Conservation (phyloP, 805 yeast species). For the Saturnispora halmiae region DNA sequence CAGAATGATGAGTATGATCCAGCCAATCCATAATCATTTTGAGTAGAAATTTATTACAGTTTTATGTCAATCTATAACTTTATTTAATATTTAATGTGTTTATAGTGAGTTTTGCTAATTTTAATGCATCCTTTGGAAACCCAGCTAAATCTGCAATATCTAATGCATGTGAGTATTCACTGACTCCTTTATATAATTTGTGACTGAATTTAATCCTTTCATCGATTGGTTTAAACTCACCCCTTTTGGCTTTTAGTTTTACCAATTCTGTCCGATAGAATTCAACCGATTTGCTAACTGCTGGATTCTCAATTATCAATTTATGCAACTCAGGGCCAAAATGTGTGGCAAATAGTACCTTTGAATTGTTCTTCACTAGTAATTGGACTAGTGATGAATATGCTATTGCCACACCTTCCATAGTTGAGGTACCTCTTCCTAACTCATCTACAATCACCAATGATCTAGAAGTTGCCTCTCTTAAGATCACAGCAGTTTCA, state of each 20-base stretch:
- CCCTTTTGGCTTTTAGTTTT: background rate
- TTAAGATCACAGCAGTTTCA: constrained; percentile 65
- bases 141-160: constrained; percentile 74
- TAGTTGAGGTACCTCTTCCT: constrained; percentile 82
- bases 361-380: constrained; percentile 45
- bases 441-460: constrained; percentile 79
- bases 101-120: constrained; percentile 37
- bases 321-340: constrained; percentile 49
- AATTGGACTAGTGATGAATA: constrained; percentile 61
- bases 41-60: constrained; percentile 4
- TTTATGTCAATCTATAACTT: constrained; percentile 1
- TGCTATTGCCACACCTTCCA: constrained; percentile 81
- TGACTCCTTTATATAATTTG: constrained; percentile 54
- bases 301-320: constrained; percentile 29
- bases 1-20: constrained; percentile 23
- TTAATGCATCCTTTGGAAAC: constrained; percentile 53
- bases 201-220: constrained; percentile 42
- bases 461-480: constrained; percentile 56
- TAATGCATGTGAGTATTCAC: constrained; percentile 65
- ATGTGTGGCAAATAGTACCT: constrained; percentile 87
- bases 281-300: constrained; percentile 18
- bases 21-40: constrained; percentile 1
- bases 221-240: constrained; percentile 18
- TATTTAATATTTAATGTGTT: constrained; percentile 7
- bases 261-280: constrained; percentile 24